Evolutionary conservation across 139 green algal genomes (phyloP).

Genomic region (Tetraselmis striata): DNA sequence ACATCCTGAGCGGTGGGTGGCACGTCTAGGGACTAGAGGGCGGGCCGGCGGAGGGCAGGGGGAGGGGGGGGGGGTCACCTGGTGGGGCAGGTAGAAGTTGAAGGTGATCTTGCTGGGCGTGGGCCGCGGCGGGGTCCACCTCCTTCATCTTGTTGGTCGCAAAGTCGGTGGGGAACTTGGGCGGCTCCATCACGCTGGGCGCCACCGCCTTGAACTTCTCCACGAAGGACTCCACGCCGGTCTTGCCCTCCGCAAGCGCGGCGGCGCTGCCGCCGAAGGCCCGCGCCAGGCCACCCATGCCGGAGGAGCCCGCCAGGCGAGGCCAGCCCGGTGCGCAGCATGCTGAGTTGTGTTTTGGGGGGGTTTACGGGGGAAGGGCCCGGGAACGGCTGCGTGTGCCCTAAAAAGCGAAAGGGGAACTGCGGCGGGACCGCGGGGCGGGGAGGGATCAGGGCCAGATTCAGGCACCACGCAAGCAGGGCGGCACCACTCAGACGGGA

Average conservation of each 20-base stretch:
- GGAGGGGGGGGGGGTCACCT: too few relatives aligned
- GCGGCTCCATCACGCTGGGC: not conserved
- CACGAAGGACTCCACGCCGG: not conserved
- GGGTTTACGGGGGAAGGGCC: too few relatives aligned
- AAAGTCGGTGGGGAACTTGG: not conserved
- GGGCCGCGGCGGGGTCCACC: not conserved
- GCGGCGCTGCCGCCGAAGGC: not conserved
- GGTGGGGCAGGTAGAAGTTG: not conserved
- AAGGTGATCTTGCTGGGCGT: not conserved
- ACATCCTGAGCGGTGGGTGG: too few relatives aligned
- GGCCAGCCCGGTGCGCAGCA: not conserved
- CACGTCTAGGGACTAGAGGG: too few relatives aligned
- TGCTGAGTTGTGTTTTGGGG: not conserved
- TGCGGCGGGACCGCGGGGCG: too few relatives aligned
- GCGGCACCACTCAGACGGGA: too few relatives aligned
- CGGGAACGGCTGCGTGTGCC: too few relatives aligned
- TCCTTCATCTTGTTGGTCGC: not conserved
- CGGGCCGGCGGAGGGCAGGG: too few relatives aligned
- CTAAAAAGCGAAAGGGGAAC: too few relatives aligned
- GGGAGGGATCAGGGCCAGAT: too few relatives aligned
- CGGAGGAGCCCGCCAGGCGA: not conserved
- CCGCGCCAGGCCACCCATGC: not conserved
- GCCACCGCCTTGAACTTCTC: not conserved
- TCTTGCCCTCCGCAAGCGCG: not conserved
- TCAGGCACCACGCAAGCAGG: too few relatives aligned